These are phyloP conservation scores for Cucurbita moschata DNA, from an alignment of 306 rosid species.

Conservation along the genomic window DNA sequence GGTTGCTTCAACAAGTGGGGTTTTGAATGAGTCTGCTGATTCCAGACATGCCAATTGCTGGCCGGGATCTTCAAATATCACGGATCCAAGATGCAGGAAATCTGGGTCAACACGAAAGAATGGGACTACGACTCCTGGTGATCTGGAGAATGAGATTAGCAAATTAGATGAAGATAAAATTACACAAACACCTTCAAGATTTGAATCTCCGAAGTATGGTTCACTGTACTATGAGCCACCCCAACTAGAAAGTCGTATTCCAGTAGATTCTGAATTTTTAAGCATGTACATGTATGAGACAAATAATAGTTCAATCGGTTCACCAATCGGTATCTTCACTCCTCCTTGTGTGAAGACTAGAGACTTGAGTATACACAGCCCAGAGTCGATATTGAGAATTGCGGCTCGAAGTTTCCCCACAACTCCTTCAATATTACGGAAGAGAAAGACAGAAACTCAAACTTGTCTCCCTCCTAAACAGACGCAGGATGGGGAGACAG, in stretches of 20 bases:
- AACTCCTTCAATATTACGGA: slow-evolving; percentile 86
- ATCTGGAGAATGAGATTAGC: slow-evolving; percentile 16
- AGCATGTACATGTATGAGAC: slow-evolving; percentile 25
- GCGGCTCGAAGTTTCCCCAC: slow-evolving; percentile 79
- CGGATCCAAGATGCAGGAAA: slow-evolving; percentile 36
- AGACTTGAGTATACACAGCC: slow-evolving; percentile 38
- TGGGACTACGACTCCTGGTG: slow-evolving; percentile 20
- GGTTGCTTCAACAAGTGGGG: slow-evolving; percentile 43
- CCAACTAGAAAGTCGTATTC: slow-evolving; percentile 24
- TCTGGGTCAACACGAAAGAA: slow-evolving; percentile 25
- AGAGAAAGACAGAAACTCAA: slow-evolving; percentile 42
- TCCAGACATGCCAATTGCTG: slow-evolving; percentile 45
- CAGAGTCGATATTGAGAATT: slow-evolving; percentile 75
- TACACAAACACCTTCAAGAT: slow-evolving; percentile 22
- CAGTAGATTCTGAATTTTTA: slow-evolving; percentile 38
- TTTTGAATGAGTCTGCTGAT: slow-evolving; percentile 44
- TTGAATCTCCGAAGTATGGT: slow-evolving; percentile 41
- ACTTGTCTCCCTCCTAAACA: slow-evolving; percentile 22
- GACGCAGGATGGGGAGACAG: slow-evolving; percentile 20
- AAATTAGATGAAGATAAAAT: slow-evolving; percentile 28
- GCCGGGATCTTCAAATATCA: slow-evolving; percentile 23
- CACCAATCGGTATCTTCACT: slow-evolving; percentile 61
- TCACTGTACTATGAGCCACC: slow-evolving; percentile 72
- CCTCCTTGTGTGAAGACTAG: slow-evolving; percentile 63
- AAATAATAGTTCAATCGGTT: slow-evolving; percentile 25